These are phyloP conservation scores for Coprinopsis sp. DNA, from an alignment of 768 basidiomycete species.

Conservation along the genomic window DNA sequence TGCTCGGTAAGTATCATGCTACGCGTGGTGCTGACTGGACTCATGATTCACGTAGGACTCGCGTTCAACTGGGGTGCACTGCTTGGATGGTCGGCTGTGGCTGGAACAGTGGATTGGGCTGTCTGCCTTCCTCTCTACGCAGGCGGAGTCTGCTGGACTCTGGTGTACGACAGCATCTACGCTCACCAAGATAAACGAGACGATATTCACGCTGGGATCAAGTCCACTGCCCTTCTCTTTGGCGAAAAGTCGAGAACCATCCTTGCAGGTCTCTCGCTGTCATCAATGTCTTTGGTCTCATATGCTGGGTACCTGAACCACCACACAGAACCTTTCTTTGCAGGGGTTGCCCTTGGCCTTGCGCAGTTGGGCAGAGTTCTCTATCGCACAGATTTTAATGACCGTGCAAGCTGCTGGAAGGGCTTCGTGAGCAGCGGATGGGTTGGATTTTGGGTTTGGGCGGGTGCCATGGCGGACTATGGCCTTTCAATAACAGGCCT, in stretches of 20 bases:
- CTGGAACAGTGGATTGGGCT: constrained; percentile 73
- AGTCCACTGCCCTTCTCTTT: constrained; percentile 92
- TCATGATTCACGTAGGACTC: constrained; percentile 64
- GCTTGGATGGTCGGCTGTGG: constrained; percentile 93
- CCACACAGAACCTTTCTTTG: constrained; percentile 74
- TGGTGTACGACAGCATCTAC: constrained; percentile 97
- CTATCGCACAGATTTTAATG: constrained; percentile 68
- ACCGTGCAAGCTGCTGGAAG: constrained; percentile 78
- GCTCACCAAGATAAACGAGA: constrained; percentile 97
- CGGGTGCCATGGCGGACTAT: constrained; percentile 75
- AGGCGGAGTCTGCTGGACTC: constrained; percentile 87
- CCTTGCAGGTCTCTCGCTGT: constrained; percentile 65
- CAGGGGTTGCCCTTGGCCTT: constrained; percentile 69
- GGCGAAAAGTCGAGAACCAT: constrained; percentile 71
- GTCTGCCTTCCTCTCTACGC: constrained; percentile 86
- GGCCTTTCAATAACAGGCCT: constrained; percentile 23
- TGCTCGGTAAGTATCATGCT: constrained; percentile 63
- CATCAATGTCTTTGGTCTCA: constrained; percentile 69
- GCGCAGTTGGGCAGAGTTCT: constrained; percentile 77
- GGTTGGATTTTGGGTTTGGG: constrained; percentile 85
- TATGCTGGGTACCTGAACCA: constrained; percentile 78
- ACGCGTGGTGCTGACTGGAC: neutral
- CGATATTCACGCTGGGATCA: constrained; percentile 83
- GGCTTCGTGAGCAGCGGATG: constrained; percentile 87
- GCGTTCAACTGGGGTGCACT: constrained; percentile 98